A percentile compares a stretch with the other conserved stretches of the same genome.
Conservation (phyloP, 768 basidiomycete species). For the Lentinula aciculospora region DNA sequence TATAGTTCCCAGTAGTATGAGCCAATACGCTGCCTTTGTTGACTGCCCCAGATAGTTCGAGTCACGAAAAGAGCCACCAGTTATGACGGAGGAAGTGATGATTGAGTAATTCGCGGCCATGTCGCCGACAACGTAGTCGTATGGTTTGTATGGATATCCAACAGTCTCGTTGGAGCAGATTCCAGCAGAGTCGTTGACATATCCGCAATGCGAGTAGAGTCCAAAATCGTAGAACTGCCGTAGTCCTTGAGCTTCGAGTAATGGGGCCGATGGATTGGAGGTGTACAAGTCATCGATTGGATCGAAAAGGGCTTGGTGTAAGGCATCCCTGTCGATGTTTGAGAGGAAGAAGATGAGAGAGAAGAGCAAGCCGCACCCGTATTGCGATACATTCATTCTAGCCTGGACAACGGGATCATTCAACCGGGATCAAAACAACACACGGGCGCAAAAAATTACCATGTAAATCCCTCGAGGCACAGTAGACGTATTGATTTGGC, state of each 20-base stretch:
- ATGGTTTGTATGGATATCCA: slow-evolving; percentile 62
- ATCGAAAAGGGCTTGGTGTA: slow-evolving; percentile 46
- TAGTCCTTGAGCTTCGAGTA: slow-evolving; percentile 51
- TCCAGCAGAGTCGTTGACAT: slow-evolving; percentile 52
- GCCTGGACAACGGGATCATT: slow-evolving; percentile 33
- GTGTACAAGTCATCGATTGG: slow-evolving; percentile 63
- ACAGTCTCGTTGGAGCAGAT: slow-evolving; percentile 58
- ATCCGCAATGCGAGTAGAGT: slow-evolving; percentile 78
- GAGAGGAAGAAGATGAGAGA: slow-evolving; percentile 4
- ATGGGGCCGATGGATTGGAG: slow-evolving; percentile 56
- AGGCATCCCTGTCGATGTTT: slow-evolving; percentile 35
- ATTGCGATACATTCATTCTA: slow-evolving; percentile 63
- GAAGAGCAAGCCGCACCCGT: slow-evolving; percentile 45
- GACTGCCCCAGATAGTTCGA: slow-evolving; percentile 57
- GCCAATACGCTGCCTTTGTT: slow-evolving; percentile 69
- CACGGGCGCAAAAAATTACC: slow-evolving; percentile 35
- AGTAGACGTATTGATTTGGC: slow-evolving; percentile 73
- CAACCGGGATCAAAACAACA: not conserved
- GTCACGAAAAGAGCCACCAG: slow-evolving; percentile 48
- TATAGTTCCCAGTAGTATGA: slow-evolving; percentile 68
- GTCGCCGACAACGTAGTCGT: slow-evolving; percentile 56
- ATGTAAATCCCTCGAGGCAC: slow-evolving; percentile 70
- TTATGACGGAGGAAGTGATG: slow-evolving; percentile 48
- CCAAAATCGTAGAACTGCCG: slow-evolving; percentile 73
- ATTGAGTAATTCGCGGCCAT: slow-evolving; percentile 60